phyloP scores from a whole-genome alignment of 2,329 filamentous ascomycete genomes.

The Claviceps spartinae region DNA sequence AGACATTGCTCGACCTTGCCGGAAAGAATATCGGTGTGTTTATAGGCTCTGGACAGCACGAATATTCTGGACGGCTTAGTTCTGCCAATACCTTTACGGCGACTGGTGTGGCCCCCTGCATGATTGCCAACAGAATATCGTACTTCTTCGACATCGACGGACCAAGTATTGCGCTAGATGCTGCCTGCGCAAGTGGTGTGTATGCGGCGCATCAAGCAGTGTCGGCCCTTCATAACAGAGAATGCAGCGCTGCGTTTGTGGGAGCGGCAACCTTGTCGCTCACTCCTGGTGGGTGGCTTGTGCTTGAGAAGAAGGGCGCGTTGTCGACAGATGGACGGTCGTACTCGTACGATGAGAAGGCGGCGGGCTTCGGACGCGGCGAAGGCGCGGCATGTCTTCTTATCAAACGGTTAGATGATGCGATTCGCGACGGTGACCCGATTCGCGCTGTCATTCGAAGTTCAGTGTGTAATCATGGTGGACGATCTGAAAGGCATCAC shows the following conservation, averaged over 20 bases:
- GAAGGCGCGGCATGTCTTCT: conserved; percentile 30
- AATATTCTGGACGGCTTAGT: neutral
- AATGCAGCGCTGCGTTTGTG: conserved; percentile 6
- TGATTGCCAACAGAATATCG: conserved; percentile 10
- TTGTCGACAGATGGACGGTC: conserved; percentile 14
- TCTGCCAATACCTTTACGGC: conserved; percentile 2
- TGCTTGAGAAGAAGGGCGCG: conserved; percentile 10
- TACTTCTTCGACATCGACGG: conserved; percentile 12
- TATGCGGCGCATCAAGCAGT: conserved; percentile 19
- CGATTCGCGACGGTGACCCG: conserved; percentile 27
- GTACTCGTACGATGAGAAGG: conserved; percentile 21
- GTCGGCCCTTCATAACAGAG: conserved; percentile 3
- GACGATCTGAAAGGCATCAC: conserved; percentile 6
- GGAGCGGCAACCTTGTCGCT: conserved; percentile 9
- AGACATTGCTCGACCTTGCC: conserved; percentile 28
- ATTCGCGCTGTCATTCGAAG: conserved; percentile 13
- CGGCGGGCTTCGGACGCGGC: conserved; percentile 31
- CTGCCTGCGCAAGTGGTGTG: conserved; percentile 24
- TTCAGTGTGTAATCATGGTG: conserved; percentile 5
- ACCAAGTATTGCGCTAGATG: conserved; percentile 20
- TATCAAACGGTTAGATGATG: conserved; percentile 29
- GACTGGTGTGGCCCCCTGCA: conserved; percentile 4
- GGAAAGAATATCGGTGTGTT: conserved; percentile 32
- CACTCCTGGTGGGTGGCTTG: conserved; percentile 7
- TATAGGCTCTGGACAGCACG: conserved; percentile 2